phyloP scores from a whole-genome alignment of 306 rosid species.

The Fagus crenata region DNA sequence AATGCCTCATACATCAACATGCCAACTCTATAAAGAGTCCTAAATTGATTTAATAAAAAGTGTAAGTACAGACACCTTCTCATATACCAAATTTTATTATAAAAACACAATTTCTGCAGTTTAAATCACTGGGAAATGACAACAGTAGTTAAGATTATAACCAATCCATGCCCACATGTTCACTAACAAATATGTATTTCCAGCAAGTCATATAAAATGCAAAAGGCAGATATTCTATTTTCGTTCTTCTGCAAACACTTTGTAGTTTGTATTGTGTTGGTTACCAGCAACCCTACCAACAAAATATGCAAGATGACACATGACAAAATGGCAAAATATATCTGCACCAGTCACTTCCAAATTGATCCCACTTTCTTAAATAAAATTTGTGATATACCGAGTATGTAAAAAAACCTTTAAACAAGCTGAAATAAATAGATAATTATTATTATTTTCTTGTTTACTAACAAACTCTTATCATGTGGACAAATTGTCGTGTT shows the following conservation, averaged over 20 bases:
- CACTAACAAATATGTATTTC: neutral
- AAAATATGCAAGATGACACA: neutral
- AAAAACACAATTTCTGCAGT: no score
- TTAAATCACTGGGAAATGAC: no score
- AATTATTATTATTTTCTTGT: no score
- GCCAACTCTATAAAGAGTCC: neutral
- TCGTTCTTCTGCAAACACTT: neutral
- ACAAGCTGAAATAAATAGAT: neutral
- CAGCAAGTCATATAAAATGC: neutral
- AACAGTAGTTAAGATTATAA: no score
- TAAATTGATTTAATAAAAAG: neutral
- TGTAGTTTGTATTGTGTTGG: neutral
- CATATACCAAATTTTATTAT: neutral
- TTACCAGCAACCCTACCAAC: neutral
- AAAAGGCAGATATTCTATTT: neutral
- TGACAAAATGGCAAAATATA: neutral
- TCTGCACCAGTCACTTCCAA: neutral
- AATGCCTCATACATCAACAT: neutral
- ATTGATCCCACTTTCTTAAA: neutral
- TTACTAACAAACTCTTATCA: neutral
- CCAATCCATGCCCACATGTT: neutral
- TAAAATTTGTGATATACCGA: neutral
- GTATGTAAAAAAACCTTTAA: neutral
- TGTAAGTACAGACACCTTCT: neutral
- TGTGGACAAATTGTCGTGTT: no score